Percentiles rank a stretch among this genome's conserved stretches.
These are phyloP conservation scores for Pyrenophora seminiperda DNA, from an alignment of 2,329 filamentous ascomycete species.

Conservation along the genomic window DNA sequence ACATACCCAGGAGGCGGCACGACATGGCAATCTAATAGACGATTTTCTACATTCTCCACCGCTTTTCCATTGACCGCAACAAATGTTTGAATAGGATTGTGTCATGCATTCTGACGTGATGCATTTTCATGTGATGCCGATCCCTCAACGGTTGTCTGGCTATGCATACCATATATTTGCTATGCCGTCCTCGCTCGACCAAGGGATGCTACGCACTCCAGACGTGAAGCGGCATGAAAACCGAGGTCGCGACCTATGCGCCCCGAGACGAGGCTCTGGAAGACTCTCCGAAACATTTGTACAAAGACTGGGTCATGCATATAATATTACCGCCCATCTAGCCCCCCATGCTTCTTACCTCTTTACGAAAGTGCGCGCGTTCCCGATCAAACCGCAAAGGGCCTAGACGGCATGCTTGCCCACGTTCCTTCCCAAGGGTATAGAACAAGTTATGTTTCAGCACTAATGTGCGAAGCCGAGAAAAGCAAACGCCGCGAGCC, in stretches of 20 bases:
- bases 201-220: no score
- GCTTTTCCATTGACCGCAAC: background rate
- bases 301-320: no score
- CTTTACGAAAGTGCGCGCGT: conserved; percentile 5
- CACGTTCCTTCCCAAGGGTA: conserved; percentile 1
- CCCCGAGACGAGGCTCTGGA: no score
- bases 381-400: background rate
- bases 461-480: background rate
- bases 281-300: no score
- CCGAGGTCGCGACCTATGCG: no score
- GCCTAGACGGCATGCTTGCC: conserved; percentile 1
- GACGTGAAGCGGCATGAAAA: no score
- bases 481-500: conserved; percentile 6
- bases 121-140: background rate
- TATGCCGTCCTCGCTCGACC: no score
- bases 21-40: conserved; percentile 39
- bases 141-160: no score
- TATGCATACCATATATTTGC: no score
- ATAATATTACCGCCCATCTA: no score
- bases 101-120: background rate
- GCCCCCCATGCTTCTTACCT: conserved; percentile 2
- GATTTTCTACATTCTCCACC: conserved; percentile 21
- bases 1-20: conserved; percentile 25
- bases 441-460: background rate
- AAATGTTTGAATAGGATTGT: no score